Evolutionary conservation across 257 asterid genomes (phyloP).

Genomic region (Scutellaria galericulata): DNA sequence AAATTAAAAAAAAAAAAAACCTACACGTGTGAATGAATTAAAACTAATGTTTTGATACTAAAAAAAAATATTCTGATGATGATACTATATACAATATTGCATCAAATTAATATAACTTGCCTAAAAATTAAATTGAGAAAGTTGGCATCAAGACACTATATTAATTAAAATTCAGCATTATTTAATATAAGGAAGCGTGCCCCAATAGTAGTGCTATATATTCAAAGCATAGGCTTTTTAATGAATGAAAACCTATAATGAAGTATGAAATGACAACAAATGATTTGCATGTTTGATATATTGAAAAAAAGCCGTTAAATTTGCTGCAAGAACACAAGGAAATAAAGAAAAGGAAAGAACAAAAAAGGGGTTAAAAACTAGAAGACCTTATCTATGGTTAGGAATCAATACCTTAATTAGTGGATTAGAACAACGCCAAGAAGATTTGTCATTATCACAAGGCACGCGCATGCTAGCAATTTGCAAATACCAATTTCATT

Average conservation of each 20-base stretch:
- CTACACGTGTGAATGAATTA: too few relatives aligned
- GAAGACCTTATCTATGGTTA: constrained; percentile 23
- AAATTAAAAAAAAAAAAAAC: too few relatives aligned
- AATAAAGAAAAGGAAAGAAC: not conserved
- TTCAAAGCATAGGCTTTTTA: not conserved
- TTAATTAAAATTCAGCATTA: too few relatives aligned
- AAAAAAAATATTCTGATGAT: too few relatives aligned
- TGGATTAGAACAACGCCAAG: constrained; percentile 36
- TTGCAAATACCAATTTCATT: not conserved
- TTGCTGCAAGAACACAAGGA: constrained; percentile 27
- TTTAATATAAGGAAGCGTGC: constrained; percentile 12
- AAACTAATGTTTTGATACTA: too few relatives aligned
- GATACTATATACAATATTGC: too few relatives aligned
- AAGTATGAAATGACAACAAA: constrained; percentile 38
- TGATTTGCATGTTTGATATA: not conserved
- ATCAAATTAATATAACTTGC: too few relatives aligned
- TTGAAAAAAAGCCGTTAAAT: constrained; percentile 24
- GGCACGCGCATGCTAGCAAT: constrained; percentile 33
- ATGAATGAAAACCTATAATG: not conserved
- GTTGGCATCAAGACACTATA: too few relatives aligned
- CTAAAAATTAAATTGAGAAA: too few relatives aligned
- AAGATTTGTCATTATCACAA: constrained; percentile 34
- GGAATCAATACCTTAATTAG: constrained; percentile 34
- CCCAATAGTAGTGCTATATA: constrained; percentile 21
- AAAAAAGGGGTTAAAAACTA: not conserved